Conservation (phyloP, 2,329 filamentous ascomycete species). For the Xylaria sp. region DNA sequence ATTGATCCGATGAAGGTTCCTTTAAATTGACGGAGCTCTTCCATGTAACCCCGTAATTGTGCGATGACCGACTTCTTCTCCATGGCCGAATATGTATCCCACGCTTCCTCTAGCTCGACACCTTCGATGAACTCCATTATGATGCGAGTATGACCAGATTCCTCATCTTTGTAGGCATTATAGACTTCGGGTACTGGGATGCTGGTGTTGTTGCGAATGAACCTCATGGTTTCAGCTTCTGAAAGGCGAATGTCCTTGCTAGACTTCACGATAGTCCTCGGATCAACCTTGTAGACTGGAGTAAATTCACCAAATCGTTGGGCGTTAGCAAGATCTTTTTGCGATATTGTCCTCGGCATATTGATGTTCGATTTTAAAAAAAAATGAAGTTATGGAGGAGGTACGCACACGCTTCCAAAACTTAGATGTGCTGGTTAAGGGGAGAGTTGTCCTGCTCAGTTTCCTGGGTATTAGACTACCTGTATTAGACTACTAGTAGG, state of each 20-base stretch:
- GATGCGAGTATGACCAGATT: slow-evolving; percentile 33
- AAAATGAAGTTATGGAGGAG: not conserved
- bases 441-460: too few relatives aligned
- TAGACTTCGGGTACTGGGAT: slow-evolving; percentile 35
- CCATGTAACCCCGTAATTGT: slow-evolving; percentile 29
- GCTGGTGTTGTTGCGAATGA: slow-evolving; percentile 27
- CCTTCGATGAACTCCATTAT: slow-evolving; percentile 36
- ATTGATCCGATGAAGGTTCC: slow-evolving; percentile 31
- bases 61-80: slow-evolving; percentile 29
- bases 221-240: slow-evolving; percentile 36
- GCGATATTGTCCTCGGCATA: slow-evolving; percentile 24
- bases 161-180: slow-evolving; percentile 32
- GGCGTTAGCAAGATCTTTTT: slow-evolving; percentile 24
- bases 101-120: slow-evolving; percentile 24
- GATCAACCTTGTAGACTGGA: slow-evolving; percentile 30
- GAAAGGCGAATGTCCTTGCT: slow-evolving; percentile 22
- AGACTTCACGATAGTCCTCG: slow-evolving; percentile 31
- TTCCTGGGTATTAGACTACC: too few relatives aligned
- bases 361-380: not conserved
- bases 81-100: slow-evolving; percentile 28
- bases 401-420: slow-evolving; percentile 10
- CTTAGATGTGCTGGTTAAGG: not conserved
- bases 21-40: slow-evolving; percentile 28
- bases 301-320: slow-evolving; percentile 14
- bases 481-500: too few relatives aligned